phyloP scores from a whole-genome alignment of 2,329 filamentous ascomycete species.

The Trichoderma oligosporum region DNA sequence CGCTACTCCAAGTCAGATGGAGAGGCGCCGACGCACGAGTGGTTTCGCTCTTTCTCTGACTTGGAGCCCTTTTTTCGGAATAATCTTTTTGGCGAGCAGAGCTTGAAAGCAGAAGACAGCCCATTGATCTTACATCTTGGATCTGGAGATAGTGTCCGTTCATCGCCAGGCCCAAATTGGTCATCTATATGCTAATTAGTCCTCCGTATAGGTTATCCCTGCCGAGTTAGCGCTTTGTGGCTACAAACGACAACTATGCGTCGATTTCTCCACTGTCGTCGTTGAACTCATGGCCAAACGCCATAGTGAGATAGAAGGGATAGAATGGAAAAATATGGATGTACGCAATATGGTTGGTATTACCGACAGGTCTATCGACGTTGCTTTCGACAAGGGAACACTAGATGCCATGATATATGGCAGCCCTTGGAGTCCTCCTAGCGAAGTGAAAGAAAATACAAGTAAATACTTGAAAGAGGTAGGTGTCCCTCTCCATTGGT shows the following conservation, averaged over 20 bases:
- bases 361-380: slow-evolving; percentile 42
- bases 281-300: slow-evolving; percentile 49
- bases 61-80: slow-evolving; percentile 46
- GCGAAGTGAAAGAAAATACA: slow-evolving; percentile 46
- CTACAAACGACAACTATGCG: slow-evolving; percentile 51
- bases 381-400: slow-evolving; percentile 57
- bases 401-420: slow-evolving; percentile 55
- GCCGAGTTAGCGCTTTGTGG: slow-evolving; percentile 43
- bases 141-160: slow-evolving; percentile 52
- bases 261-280: slow-evolving; percentile 54
- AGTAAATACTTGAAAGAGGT: slow-evolving; percentile 49
- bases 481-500: neutral
- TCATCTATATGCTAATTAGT: neutral
- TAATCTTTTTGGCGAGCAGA: slow-evolving; percentile 37
- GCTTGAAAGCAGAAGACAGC: slow-evolving; percentile 26
- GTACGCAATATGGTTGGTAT: slow-evolving; percentile 47
- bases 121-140: slow-evolving; percentile 53
- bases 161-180: neutral
- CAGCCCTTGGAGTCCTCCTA: slow-evolving; percentile 50
- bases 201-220: slow-evolving; percentile 44
- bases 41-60: slow-evolving; percentile 48
- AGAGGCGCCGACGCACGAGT: slow-evolving; percentile 47
- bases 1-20: slow-evolving; percentile 41
- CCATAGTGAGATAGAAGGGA: slow-evolving; percentile 37
- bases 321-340: slow-evolving; percentile 50